Base-by-base conservation (phyloP, 805 yeast species). In the Lipomyces yamanashiensis region DNA sequence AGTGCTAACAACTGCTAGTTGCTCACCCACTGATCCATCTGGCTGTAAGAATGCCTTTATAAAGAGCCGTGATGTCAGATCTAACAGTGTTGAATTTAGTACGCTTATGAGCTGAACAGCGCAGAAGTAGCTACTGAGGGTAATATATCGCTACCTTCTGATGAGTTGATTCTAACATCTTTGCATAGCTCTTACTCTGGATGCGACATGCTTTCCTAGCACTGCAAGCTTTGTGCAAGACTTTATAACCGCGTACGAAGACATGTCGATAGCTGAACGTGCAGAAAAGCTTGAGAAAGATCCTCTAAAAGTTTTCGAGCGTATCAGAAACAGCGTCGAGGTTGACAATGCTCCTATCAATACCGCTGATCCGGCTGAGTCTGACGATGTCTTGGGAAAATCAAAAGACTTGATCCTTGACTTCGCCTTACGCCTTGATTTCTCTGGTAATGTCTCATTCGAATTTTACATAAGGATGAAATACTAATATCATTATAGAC, bases 61-160 rank as follows among this genome's bases (percentile, higher is more conserved):
- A 17, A 17, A 23, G 33, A 13, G 15, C 19, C 13, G 19, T 8
- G n/a, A 43, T 43, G 17, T n/a, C 2, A 15, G 19, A 7, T 8
- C 15, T 19, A 12, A 33, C 17, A 3, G 41, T 1, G 19, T 13
- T 51, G 10, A 7, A 15, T 44, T n/a, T 47, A 59, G 7, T 74
- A 74, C 10, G 80, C 80, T 4, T 61, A 71, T 9, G 79, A 78
- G 55, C 45, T 72, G 23, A 75, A 76, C 55, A 72, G 72, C 48
- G 71, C 74, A 17, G 69, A 74, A 53, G 51, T 77, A 5, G 81
- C 78, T 0, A 67, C 72, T 28, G 77, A 76, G 41, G 66, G 58
- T 74, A 66, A 68, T 50, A n/a, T 54, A 19, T 13, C 13, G 28
- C 13, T n/a, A 15, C 8, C 15, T 15, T 51, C 45, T 43, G 19